A percentile compares a stretch with the other conserved stretches of the same genome.
Conservation (phyloP, 139 green algal species). For the Chlamydomonas schloesseri region DNA sequence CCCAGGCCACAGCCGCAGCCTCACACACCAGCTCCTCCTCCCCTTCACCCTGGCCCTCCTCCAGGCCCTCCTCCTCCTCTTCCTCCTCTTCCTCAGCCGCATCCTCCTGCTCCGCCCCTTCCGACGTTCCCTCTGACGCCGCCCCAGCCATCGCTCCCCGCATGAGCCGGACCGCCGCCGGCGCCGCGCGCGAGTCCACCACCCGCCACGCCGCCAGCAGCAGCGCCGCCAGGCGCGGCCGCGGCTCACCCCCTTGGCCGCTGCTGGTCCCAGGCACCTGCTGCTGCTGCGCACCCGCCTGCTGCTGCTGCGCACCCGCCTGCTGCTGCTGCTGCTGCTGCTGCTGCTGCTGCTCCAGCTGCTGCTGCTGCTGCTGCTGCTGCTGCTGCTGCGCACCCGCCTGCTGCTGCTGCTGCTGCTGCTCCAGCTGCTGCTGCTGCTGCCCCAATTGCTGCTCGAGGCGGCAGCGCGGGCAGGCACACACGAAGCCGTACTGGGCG, state of each 20-base stretch:
- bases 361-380: not conserved
- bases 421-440: too few species aligned
- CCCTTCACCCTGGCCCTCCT: not conserved
- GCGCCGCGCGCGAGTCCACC: not conserved
- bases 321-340: too few species aligned
- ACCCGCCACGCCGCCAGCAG: constrained; percentile 4
- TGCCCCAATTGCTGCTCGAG: not conserved
- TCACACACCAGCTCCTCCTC: not conserved
- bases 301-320: too few species aligned
- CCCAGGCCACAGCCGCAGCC: not conserved
- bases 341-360: too few species aligned
- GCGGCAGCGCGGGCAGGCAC: constrained; percentile 1
- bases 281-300: too few species aligned
- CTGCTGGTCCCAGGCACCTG: too few species aligned
- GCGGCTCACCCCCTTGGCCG: too few species aligned
- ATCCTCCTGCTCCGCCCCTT: not conserved
- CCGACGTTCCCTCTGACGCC: not conserved
- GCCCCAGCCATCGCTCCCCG: not conserved
- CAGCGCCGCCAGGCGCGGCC: not conserved
- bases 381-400: not conserved
- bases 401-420: too few species aligned
- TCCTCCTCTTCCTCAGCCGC: not conserved
- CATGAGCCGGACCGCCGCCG: constrained; percentile 10
- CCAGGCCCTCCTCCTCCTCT: not conserved
- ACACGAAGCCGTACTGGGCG: constrained; percentile 17